phyloP scores from a whole-genome alignment of 139 green algal species.

The Gonium pectorale region DNA sequence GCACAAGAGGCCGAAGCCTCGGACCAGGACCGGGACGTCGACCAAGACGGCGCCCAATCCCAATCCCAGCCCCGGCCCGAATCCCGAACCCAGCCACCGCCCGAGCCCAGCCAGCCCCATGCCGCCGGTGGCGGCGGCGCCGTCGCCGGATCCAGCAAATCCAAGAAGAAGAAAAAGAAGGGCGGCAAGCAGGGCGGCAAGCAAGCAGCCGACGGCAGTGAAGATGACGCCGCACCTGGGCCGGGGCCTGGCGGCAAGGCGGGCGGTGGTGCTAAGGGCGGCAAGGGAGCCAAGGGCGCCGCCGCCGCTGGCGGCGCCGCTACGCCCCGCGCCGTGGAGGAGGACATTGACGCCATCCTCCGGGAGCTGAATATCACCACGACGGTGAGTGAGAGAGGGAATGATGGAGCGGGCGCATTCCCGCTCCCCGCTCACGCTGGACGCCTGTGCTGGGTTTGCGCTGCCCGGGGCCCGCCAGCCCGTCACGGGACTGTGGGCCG shows the following conservation, averaged over 20 bases:
- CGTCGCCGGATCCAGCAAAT: neutral
- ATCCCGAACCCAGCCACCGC: no score
- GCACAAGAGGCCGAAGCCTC: neutral
- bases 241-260: no score
- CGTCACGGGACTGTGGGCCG: no score
- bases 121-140: no score
- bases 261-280: neutral
- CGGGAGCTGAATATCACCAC: conserved; percentile 75
- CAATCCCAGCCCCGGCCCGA: no score
- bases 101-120: no score
- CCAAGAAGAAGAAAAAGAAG: conserved; percentile 60
- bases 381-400: conserved; percentile 7
- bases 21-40: neutral
- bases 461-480: no score
- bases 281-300: conserved; percentile 36
- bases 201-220: conserved; percentile 7
- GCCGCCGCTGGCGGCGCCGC: neutral
- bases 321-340: conserved; percentile 48
- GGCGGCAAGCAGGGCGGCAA: conserved; percentile 30
- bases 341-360: conserved; percentile 79
- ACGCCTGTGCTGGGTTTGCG: no score
- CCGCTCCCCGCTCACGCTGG: no score
- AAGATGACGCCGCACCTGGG: conserved; percentile 27
- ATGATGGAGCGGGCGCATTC: no score
- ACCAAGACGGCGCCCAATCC: no score